phyloP scores from a whole-genome alignment of 2,329 filamentous ascomycete genomes.

The Pseudogymnoascus sp. region DNA sequence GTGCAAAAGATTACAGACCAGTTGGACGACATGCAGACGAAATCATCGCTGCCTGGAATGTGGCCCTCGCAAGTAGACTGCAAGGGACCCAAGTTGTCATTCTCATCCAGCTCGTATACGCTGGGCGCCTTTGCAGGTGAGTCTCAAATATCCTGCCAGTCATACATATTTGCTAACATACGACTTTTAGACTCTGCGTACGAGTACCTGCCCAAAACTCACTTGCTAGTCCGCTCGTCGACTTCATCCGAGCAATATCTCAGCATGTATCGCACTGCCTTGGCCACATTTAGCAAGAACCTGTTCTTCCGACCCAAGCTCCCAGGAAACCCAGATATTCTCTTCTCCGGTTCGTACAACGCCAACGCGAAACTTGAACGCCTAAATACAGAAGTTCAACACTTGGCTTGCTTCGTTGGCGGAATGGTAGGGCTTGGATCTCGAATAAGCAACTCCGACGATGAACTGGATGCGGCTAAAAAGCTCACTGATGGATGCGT shows the following conservation, averaged over 20 bases:
- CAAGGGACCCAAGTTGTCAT: constrained; percentile 38
- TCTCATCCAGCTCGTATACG: constrained; percentile 25
- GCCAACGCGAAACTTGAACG: constrained; percentile 13
- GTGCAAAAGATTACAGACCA: constrained; percentile 63
- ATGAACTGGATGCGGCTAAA: constrained; percentile 47
- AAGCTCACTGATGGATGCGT: constrained; percentile 55
- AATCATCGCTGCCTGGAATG: constrained; percentile 64
- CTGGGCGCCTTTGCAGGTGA: constrained; percentile 40
- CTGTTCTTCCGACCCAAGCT: constrained; percentile 64
- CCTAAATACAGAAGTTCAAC: constrained; percentile 41
- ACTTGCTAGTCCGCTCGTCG: constrained; percentile 48
- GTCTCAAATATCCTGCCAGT: not conserved
- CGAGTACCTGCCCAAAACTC: constrained; percentile 54
- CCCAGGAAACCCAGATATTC: constrained; percentile 50
- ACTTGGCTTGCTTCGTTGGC: constrained; percentile 63
- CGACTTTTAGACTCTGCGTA: constrained; percentile 43
- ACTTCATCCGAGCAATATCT: constrained; percentile 53
- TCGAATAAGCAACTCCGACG: constrained; percentile 45
- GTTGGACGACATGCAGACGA: constrained; percentile 58
- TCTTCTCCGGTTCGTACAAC: constrained; percentile 43
- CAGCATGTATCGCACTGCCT: constrained; percentile 52
- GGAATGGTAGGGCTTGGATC: constrained; percentile 62
- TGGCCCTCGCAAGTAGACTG: constrained; percentile 61
- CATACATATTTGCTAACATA: constrained; percentile 15
- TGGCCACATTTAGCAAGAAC: constrained; percentile 50